phyloP scores from a whole-genome alignment of 23 red algal species.

The Agarophyton chilense region DNA sequence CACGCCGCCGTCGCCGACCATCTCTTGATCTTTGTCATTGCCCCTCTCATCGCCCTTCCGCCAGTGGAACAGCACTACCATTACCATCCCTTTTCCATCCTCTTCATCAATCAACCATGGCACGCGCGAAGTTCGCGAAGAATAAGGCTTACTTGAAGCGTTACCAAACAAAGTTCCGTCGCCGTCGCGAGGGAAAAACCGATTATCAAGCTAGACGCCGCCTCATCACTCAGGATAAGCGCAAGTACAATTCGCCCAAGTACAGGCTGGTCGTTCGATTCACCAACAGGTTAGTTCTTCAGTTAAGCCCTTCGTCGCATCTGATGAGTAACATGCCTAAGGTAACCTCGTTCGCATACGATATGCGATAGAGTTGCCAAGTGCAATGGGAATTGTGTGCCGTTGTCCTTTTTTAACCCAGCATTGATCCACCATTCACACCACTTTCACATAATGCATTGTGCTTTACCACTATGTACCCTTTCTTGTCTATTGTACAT shows the following conservation, averaged over 20 bases:
- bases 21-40: not conserved
- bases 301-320: not conserved
- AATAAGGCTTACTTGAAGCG: slow-evolving; percentile 97
- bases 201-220: slow-evolving; percentile 86
- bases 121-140: slow-evolving; percentile 83
- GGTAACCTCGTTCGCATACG: not conserved
- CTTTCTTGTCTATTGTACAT: slow-evolving; percentile 12
- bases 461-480: not conserved
- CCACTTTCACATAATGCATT: no score
- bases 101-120: slow-evolving; percentile 27
- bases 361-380: not conserved
- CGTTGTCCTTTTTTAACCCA: no score
- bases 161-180: slow-evolving; percentile 96
- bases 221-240: slow-evolving; percentile 89
- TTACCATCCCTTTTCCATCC: not conserved
- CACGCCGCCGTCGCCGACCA: not conserved
- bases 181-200: slow-evolving; percentile 97
- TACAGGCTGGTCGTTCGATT: slow-evolving; percentile 98
- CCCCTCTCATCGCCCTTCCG: not conserved
- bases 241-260: slow-evolving; percentile 98
- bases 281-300: slow-evolving; percentile 87
- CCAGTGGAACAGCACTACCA: no score
- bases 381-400: no score
- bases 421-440: no score
- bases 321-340: not conserved